Conservation (phyloP, 2,329 filamentous ascomycete species). For the Ascochyta viciae-villosae region DNA sequence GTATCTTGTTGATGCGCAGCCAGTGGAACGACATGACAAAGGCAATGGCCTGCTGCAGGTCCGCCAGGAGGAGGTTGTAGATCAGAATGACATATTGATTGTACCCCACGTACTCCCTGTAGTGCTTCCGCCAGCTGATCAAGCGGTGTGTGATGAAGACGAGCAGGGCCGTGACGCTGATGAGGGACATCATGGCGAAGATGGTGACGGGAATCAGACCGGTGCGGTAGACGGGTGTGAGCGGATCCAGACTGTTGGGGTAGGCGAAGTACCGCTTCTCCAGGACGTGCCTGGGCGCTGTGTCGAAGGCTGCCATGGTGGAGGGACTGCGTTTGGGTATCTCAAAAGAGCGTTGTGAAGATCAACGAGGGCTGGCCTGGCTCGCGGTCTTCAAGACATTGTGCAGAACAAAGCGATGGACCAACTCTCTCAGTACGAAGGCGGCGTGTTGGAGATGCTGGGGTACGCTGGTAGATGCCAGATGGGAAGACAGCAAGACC, state of each 20-base stretch:
- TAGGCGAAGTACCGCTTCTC: constrained; percentile 27
- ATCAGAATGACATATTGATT: constrained; percentile 64
- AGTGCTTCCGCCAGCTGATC: constrained; percentile 58
- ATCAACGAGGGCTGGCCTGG: constrained; percentile 3
- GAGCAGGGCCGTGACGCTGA: constrained; percentile 54
- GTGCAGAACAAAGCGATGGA: constrained; percentile 19
- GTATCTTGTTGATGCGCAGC: constrained; percentile 54
- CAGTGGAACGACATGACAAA: constrained; percentile 60
- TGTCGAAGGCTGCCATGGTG: constrained; percentile 21
- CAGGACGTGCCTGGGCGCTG: constrained; percentile 17
- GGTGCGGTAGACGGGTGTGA: constrained; percentile 37
- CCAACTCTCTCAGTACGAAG: constrained; percentile 3
- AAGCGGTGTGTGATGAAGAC: constrained; percentile 60
- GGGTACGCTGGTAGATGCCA: not conserved
- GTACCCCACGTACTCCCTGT: constrained; percentile 59
- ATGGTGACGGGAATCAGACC: constrained; percentile 57
- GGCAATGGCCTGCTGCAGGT: constrained; percentile 60
- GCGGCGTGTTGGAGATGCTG: constrained; percentile 1
- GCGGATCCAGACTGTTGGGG: constrained; percentile 43
- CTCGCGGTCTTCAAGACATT: constrained; percentile 25
- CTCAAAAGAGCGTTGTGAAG: not conserved
- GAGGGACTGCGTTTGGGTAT: not conserved
- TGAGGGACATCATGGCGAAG: constrained; percentile 56
- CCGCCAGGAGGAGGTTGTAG: constrained; percentile 61
- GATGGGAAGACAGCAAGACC: not conserved